These are phyloP conservation scores for Omphalotus guepiniiformis DNA, from an alignment of 768 basidiomycete species.

Conservation along the genomic window DNA sequence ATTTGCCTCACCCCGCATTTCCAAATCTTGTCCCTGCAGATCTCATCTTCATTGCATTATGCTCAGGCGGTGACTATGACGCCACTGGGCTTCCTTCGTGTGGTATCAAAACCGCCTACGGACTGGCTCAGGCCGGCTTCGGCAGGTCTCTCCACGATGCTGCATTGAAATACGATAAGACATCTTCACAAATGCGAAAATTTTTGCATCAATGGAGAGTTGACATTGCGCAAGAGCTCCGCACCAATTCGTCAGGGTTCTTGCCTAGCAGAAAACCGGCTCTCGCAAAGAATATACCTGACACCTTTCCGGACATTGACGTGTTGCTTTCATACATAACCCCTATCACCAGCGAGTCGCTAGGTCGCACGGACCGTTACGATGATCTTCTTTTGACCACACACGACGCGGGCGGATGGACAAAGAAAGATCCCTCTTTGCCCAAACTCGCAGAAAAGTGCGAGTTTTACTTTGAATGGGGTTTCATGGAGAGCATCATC, in stretches of 20 bases:
- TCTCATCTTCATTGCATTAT: slow-evolving; percentile 75
- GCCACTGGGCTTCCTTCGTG: slow-evolving; percentile 64
- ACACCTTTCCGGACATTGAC: slow-evolving; percentile 68
- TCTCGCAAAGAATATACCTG: slow-evolving; percentile 59
- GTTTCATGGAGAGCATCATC: slow-evolving; percentile 50
- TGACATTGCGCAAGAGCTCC: slow-evolving; percentile 57
- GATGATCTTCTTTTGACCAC: slow-evolving; percentile 19
- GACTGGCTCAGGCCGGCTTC: slow-evolving; percentile 77
- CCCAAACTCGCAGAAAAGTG: slow-evolving; percentile 72
- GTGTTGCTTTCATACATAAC: slow-evolving; percentile 74
- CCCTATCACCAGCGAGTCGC: slow-evolving; percentile 70
- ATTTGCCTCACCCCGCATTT: slow-evolving; percentile 39
- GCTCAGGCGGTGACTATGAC: slow-evolving; percentile 91
- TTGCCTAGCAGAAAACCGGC: slow-evolving; percentile 62
- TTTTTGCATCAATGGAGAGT: slow-evolving; percentile 66
- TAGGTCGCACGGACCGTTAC: slow-evolving; percentile 36
- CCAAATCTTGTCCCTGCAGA: slow-evolving; percentile 50
- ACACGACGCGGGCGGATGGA: slow-evolving; percentile 36
- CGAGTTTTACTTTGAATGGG: slow-evolving; percentile 38
- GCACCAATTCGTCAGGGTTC: slow-evolving; percentile 60
- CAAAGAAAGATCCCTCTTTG: slow-evolving; percentile 59
- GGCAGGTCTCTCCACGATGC: slow-evolving; percentile 62
- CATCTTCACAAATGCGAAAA: slow-evolving; percentile 39
- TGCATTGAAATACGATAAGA: slow-evolving; percentile 31
- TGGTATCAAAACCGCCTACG: slow-evolving; percentile 69